Evolutionary conservation across 129 eudicot species (phyloP).

Genomic region (Pittosporum tobira): DNA sequence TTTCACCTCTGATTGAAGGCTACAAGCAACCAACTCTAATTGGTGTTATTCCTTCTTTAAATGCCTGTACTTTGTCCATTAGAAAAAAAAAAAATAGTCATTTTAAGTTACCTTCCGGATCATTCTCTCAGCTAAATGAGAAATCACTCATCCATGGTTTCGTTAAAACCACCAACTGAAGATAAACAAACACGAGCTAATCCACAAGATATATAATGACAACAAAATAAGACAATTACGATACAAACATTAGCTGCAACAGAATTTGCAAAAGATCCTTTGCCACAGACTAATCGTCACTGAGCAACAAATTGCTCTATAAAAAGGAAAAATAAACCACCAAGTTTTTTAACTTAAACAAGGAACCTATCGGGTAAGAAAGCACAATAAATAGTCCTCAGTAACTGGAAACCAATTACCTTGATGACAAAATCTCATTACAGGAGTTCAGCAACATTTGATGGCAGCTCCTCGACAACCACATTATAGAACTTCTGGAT

Average conservation of each 20-base stretch:
- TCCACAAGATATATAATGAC: background rate
- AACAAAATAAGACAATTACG: background rate
- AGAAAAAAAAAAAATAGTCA: too few relatives aligned
- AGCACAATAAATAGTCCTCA: background rate
- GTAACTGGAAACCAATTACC: constrained; percentile 1
- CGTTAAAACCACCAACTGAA: background rate
- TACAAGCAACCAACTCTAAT: too few relatives aligned
- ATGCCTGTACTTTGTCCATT: too few relatives aligned
- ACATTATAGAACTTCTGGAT: constrained; percentile 43
- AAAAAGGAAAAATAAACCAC: background rate
- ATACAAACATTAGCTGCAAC: constrained; percentile 8
- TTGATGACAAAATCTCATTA: constrained; percentile 17
- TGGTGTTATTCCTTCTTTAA: too few relatives aligned
- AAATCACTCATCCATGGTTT: too few relatives aligned
- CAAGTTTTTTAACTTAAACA: constrained; percentile 1
- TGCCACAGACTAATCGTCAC: background rate
- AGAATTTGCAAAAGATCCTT: constrained; percentile 4
- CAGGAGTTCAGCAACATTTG: constrained; percentile 42
- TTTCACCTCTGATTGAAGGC: too few relatives aligned
- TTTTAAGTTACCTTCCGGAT: too few relatives aligned
- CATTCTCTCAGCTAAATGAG: too few relatives aligned
- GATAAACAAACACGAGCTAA: background rate
- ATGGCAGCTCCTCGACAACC: constrained; percentile 40
- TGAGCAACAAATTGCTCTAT: background rate
- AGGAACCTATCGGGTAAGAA: constrained; percentile 1